Percentiles rank a stretch among this genome's conserved stretches.
Conservation (phyloP, 768 basidiomycete genomes). For the Mycena amicta region DNA sequence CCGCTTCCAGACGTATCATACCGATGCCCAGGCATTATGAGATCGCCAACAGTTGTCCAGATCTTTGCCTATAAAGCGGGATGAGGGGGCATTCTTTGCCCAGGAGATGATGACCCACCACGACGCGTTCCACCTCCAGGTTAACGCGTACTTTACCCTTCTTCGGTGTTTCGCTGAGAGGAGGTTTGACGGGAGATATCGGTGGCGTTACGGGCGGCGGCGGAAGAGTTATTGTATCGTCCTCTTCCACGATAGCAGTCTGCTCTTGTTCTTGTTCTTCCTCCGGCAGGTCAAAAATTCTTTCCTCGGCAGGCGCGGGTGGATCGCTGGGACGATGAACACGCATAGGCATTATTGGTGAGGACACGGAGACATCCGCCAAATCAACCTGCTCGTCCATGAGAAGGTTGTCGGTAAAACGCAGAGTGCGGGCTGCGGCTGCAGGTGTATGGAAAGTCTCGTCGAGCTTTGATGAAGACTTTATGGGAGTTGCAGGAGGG, state of each 20-base stretch:
- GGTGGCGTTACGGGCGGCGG: constrained; percentile 4
- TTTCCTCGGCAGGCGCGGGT: not conserved
- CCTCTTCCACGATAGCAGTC: constrained; percentile 3
- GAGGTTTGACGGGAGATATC: constrained; percentile 9
- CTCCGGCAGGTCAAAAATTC: not conserved
- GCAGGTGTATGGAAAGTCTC: constrained; percentile 68
- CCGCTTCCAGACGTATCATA: constrained; percentile 37
- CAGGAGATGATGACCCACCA: constrained; percentile 45
- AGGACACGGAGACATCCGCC: constrained; percentile 51
- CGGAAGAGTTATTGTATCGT: constrained; percentile 20
- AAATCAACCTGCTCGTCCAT: constrained; percentile 67
- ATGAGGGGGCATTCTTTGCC: too few relatives aligned
- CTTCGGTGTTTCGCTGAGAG: constrained; percentile 22
- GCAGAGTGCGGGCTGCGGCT: constrained; percentile 54
- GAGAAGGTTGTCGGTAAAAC: constrained; percentile 63
- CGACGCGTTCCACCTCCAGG: constrained; percentile 63
- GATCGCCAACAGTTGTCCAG: constrained; percentile 66
- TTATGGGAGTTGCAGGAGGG: constrained; percentile 10
- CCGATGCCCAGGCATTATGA: constrained; percentile 58
- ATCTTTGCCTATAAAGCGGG: constrained; percentile 68
- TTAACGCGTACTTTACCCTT: constrained; percentile 54
- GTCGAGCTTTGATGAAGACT: constrained; percentile 43
- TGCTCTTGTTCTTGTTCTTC: constrained; percentile 3
- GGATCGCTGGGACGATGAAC: not conserved
- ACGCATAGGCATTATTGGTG: constrained; percentile 33